Conservation (phyloP, 129 eudicot genomes). For the Pulicaria dysenterica region DNA sequence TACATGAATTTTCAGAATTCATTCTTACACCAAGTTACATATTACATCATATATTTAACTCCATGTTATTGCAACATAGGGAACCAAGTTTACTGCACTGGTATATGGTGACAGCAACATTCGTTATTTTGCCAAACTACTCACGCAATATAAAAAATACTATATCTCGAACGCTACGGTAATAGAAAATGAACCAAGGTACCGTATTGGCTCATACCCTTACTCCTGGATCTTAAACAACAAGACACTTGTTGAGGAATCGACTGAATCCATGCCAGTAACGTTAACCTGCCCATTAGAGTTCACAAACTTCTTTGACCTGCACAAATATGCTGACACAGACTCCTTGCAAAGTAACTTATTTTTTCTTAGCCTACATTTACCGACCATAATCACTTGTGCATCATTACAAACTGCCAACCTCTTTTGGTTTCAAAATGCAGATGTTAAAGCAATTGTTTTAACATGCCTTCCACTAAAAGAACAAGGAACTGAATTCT, state of each 20-base stretch:
- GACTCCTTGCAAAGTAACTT: not conserved
- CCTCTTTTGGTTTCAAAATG: too few species aligned
- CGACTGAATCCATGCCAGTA: not conserved
- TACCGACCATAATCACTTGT: too few species aligned
- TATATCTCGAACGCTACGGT: not conserved
- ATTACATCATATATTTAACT: not conserved
- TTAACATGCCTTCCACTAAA: too few species aligned
- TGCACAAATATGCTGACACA: not conserved
- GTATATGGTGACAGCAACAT: not conserved
- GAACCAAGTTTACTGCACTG: not conserved
- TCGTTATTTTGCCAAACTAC: not conserved
- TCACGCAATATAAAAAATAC: not conserved
- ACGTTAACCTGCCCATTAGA: not conserved
- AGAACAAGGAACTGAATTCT: too few species aligned
- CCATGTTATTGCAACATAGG: not conserved
- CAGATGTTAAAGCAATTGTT: too few species aligned
- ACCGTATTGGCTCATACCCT: not conserved
- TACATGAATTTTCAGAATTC: not conserved
- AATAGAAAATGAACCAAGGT: not conserved
- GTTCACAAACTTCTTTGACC: not conserved
- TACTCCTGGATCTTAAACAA: too few species aligned
- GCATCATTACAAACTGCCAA: too few species aligned
- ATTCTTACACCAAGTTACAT: too few species aligned
- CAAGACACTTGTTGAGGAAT: not conserved
- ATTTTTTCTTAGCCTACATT: too few species aligned